These are phyloP conservation scores for Aspergillus japonicus DNA, from an alignment of 2,329 filamentous ascomycete genomes.

Conservation along the genomic window DNA sequence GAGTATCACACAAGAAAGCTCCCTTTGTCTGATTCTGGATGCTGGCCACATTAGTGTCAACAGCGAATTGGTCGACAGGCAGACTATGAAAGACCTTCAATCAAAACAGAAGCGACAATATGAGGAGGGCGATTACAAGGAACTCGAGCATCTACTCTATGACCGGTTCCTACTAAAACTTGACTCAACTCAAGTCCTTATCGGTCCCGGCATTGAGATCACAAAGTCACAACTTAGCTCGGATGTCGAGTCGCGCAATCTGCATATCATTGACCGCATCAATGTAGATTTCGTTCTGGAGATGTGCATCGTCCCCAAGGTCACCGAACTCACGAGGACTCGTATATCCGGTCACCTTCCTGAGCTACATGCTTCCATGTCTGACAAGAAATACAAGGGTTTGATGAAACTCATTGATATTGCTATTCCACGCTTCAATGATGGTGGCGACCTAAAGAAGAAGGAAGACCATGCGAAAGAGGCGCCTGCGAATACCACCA, in stretches of 20 bases:
- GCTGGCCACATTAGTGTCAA: constrained; percentile 93
- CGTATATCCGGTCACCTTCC: constrained; percentile 89
- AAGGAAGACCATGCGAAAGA: constrained; percentile 37
- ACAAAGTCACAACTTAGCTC: constrained; percentile 78
- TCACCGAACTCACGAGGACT: constrained; percentile 86
- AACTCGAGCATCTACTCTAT: constrained; percentile 91
- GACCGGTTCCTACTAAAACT: constrained; percentile 94
- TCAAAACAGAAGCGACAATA: constrained; percentile 85
- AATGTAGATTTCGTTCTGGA: constrained; percentile 98
- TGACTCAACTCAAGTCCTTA: constrained; percentile 90
- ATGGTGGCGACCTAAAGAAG: constrained; percentile 38
- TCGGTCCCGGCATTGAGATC: constrained; percentile 87
- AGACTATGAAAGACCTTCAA: constrained; percentile 86
- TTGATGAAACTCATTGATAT: constrained; percentile 96
- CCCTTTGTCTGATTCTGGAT: constrained; percentile 89
- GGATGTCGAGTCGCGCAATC: constrained; percentile 65
- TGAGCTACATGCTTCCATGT: constrained; percentile 85
- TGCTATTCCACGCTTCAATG: constrained; percentile 79
- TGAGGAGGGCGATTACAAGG: constrained; percentile 82
- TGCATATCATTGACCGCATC: constrained; percentile 94
- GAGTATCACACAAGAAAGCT: constrained; percentile 76
- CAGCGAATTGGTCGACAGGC: constrained; percentile 88
- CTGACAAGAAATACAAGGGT: constrained; percentile 94
- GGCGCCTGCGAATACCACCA: constrained; percentile 27
- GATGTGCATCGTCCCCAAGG: constrained; percentile 93